Base-by-base conservation (phyloP, 1,284 basidiomycete genomes). In the Papiliotrema flavescens region DNA sequence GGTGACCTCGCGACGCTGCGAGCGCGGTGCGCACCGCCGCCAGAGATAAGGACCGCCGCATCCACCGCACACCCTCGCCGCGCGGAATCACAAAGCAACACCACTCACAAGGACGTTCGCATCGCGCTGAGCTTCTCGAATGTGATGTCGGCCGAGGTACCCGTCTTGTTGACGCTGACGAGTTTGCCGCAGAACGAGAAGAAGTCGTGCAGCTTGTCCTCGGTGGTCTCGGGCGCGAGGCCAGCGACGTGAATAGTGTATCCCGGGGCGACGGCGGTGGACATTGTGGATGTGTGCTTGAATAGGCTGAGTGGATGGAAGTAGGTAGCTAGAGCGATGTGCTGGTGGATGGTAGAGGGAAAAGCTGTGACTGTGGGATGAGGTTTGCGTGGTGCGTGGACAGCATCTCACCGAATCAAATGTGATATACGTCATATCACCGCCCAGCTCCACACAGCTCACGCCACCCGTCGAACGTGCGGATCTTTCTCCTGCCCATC, bases 101-200 rank as follows among this genome's bases (percentile, higher is more conserved):
- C 13, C 15, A 66, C 69, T 62, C 55, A 71, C 68, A 78, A 62
- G 35, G 72, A 69, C 23, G 76, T 78, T 61, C 71, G 67, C 67
- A 75, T 75, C 19, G 76, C 76, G 47, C 70, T 73, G 56, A 73
- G 67, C 67, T 77, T 78, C 62, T 76, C 73, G 51, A 78, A 78
- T 15, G 71, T 71, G 52, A 78, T 75, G 55, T 74, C 73, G 55
- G 76, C 76, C 32, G 68, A 63, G 60, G 59, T 70, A 28, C 70
- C 74, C 19, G 49, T 53, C 66, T 76, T 77, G 59, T 73, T 67
- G 54, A 77, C 72, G 32, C 60, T 65, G 41, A 67, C 60, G 56
- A 77, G 69, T 59, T 75, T 75, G 44, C 75, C 76, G 57, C 75
- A 77, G 66, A 77, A 78, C 22, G 68, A 71, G 61, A 72, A 77